These are phyloP conservation scores for Kurtzmaniella quercitrusa DNA, from an alignment of 1,139 yeast genomes.

Conservation along the genomic window DNA sequence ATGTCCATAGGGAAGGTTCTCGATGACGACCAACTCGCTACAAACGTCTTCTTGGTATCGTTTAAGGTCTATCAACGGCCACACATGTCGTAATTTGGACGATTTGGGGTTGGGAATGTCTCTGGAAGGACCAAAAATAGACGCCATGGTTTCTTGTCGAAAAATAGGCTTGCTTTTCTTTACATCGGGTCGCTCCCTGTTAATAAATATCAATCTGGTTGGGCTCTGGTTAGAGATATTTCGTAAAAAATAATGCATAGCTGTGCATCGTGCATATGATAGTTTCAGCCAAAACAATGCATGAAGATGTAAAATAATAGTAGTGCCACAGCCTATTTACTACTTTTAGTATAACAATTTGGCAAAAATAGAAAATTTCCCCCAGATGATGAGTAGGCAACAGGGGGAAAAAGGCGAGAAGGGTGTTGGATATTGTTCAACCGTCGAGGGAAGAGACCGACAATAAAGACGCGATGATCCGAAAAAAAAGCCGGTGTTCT, in stretches of 20 bases:
- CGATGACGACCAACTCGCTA: neutral
- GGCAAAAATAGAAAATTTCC: neutral
- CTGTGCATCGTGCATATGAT: too few species aligned
- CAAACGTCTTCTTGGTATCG: slow-evolving; percentile 2
- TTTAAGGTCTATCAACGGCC: slow-evolving; percentile 2
- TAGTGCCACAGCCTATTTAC: neutral
- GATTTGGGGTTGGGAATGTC: neutral
- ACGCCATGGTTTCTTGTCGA: too few species aligned
- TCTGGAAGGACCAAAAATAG: neutral
- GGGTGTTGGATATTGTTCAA: too few species aligned
- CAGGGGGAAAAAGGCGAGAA: too few species aligned
- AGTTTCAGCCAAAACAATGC: too few species aligned
- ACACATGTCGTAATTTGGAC: neutral
- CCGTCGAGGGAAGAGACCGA: too few species aligned
- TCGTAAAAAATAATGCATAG: neutral
- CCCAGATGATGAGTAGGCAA: too few species aligned
- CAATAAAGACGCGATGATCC: too few species aligned
- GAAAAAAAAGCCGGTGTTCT: too few species aligned
- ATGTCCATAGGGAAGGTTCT: neutral
- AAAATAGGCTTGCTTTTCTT: too few species aligned
- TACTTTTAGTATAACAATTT: neutral
- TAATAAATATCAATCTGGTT: neutral
- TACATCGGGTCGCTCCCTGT: neutral
- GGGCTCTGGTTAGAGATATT: neutral
- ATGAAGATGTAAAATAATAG: too few species aligned